Percentiles rank a stretch among this genome's conserved stretches.
These are phyloP conservation scores for Candida schatavii DNA, from an alignment of 805 yeast species.

Conservation along the genomic window DNA sequence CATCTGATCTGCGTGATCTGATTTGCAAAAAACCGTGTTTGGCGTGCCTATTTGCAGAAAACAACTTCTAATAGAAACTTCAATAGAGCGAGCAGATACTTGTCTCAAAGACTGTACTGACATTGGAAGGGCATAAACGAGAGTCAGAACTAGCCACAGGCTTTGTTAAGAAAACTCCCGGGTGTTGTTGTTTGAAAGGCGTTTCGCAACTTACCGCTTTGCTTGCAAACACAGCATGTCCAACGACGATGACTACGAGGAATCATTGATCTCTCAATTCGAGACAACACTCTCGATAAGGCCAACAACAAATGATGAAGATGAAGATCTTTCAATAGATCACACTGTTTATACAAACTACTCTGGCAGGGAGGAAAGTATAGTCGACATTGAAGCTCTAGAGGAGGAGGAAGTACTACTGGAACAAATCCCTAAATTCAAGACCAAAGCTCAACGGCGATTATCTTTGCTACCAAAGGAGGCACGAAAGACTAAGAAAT, in stretches of 20 bases:
- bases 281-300: constrained; percentile 43
- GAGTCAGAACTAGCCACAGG: too few species aligned
- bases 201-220: too few species aligned
- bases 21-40: too few species aligned
- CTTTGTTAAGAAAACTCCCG: too few species aligned
- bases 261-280: constrained; percentile 40
- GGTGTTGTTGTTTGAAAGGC: too few species aligned
- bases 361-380: constrained; percentile 26
- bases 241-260: constrained; percentile 29
- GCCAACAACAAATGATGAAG: constrained; percentile 34
- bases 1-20: too few species aligned
- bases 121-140: too few species aligned
- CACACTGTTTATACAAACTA: constrained; percentile 30
- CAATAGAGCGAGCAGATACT: too few species aligned
- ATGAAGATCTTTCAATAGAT: constrained; percentile 39
- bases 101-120: too few species aligned
- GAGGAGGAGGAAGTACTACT: constrained; percentile 33
- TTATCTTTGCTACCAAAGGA: constrained; percentile 3
- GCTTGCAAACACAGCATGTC: constrained; percentile 1
- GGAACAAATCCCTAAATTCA: constrained; percentile 38
- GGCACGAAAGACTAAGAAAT: constrained; percentile 6
- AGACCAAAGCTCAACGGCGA: constrained; percentile 17
- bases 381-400: constrained; percentile 32
- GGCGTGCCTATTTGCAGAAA: too few species aligned
- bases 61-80: too few species aligned